A percentile compares a stretch with the other conserved stretches of the same genome.
Conservation (phyloP, 1,284 basidiomycete species). For the Amylostereum chailletii region DNA sequence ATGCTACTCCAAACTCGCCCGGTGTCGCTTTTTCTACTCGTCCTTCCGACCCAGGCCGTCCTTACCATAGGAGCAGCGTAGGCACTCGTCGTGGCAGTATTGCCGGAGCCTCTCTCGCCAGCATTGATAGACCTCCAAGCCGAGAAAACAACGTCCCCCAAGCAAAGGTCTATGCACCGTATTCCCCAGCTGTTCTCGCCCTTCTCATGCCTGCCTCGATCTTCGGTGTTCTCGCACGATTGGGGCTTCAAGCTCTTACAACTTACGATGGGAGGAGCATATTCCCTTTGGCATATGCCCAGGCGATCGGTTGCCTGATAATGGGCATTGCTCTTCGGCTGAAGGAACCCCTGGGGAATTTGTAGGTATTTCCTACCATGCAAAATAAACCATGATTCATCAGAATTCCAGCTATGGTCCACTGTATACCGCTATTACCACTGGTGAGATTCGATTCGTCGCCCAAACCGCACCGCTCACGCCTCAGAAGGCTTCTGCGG, state of each 20-base stretch:
- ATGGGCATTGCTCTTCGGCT: slow-evolving; percentile 77
- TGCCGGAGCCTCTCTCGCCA: slow-evolving; percentile 33
- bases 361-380: slow-evolving; percentile 45
- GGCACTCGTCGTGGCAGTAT: slow-evolving; percentile 26
- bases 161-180: slow-evolving; percentile 44
- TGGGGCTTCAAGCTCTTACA: slow-evolving; percentile 66
- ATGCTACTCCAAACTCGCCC: too few species aligned
- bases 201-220: slow-evolving; percentile 72
- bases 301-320: slow-evolving; percentile 83
- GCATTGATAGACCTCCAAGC: slow-evolving; percentile 45
- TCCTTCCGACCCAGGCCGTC: slow-evolving; percentile 1
- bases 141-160: slow-evolving; percentile 30
- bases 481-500: slow-evolving; percentile 77
- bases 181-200: slow-evolving; percentile 57
- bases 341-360: slow-evolving; percentile 63
- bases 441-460: slow-evolving; percentile 40
- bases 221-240: slow-evolving; percentile 69
- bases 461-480: not conserved
- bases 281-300: slow-evolving; percentile 81
- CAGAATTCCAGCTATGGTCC: slow-evolving; percentile 64
- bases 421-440: slow-evolving; percentile 82
- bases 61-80: slow-evolving; percentile 17
- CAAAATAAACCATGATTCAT: slow-evolving; percentile 7
- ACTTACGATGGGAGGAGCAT: slow-evolving; percentile 71
- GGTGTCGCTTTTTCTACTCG: too few species aligned